phyloP scores from a whole-genome alignment of 805 yeast genomes.

The Kodamaea lidongshanica region DNA sequence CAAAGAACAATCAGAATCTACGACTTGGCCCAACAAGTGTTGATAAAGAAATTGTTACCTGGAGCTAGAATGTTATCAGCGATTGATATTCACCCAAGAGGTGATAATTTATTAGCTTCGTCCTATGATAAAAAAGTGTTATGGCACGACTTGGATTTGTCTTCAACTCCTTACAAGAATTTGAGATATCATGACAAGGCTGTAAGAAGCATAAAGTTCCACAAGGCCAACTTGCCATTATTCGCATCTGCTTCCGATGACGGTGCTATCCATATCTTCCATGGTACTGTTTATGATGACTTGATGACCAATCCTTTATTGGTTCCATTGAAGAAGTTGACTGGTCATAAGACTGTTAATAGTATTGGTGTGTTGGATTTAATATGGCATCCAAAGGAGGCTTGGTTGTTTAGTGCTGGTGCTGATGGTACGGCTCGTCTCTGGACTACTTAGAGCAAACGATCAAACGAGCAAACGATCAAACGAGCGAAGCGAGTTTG shows the following conservation, averaged over 20 bases:
- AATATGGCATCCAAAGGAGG: conserved; percentile 96
- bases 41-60: conserved; percentile 81
- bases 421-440: conserved; percentile 94
- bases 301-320: conserved; percentile 90
- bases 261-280: conserved; percentile 89
- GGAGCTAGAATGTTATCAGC: conserved; percentile 94
- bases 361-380: conserved; percentile 83
- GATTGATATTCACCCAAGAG: conserved; percentile 92
- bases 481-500: no score
- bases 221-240: conserved; percentile 76
- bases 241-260: conserved; percentile 96
- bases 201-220: conserved; percentile 82
- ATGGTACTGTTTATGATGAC: conserved; percentile 93
- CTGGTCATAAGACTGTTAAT: conserved; percentile 77
- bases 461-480: no score
- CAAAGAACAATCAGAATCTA: conserved; percentile 89
- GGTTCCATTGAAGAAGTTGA: conserved; percentile 90
- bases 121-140: conserved; percentile 91
- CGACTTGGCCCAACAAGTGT: conserved; percentile 78
- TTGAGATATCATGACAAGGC: conserved; percentile 93
- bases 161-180: conserved; percentile 88
- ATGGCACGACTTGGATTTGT: conserved; percentile 94
- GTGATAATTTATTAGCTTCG: conserved; percentile 88
- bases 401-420: conserved; percentile 96
- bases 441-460: conserved; percentile 70